A percentile compares a stretch with the other conserved stretches of the same genome.
phyloP scores from a whole-genome alignment of 2,329 filamentous ascomycete species.

The Arthrobotrys megalospora region DNA sequence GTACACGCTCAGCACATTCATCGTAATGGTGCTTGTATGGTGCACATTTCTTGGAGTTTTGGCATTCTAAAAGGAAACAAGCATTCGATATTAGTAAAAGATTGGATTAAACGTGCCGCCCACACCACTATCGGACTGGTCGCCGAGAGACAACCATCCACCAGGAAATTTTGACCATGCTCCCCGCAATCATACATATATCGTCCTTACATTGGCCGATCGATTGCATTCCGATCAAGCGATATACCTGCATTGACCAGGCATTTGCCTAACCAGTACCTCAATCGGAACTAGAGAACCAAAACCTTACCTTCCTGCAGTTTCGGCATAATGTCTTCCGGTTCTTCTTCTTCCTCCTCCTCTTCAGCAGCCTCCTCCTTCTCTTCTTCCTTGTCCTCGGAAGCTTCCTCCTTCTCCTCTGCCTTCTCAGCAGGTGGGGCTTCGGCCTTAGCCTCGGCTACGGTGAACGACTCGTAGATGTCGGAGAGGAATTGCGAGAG shows the following conservation, averaged over 20 bases:
- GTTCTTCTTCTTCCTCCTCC: slow-evolving; percentile 86
- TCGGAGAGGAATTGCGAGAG: slow-evolving; percentile 64
- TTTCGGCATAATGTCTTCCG: slow-evolving; percentile 86
- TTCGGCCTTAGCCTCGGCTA: slow-evolving; percentile 75
- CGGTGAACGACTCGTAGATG: slow-evolving; percentile 63
- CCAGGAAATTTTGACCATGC: background rate
- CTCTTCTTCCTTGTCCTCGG: slow-evolving; percentile 73
- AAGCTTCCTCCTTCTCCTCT: slow-evolving; percentile 77
- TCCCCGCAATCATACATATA: slow-evolving; percentile 5
- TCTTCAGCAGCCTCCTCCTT: slow-evolving; percentile 73
- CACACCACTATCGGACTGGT: background rate
- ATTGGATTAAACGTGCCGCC: slow-evolving; percentile 14
- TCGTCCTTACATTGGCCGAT: slow-evolving; percentile 9
- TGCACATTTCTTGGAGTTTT: slow-evolving; percentile 85
- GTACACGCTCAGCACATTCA: slow-evolving; percentile 96
- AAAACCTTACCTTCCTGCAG: slow-evolving; percentile 87
- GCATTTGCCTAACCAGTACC: background rate
- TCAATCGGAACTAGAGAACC: background rate
- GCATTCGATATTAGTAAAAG: slow-evolving; percentile 26
- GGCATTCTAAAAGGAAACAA: slow-evolving; percentile 78
- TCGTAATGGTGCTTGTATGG: slow-evolving; percentile 98
- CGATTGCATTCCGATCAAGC: slow-evolving; percentile 17
- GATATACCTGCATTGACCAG: background rate
- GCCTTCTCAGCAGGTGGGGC: slow-evolving; percentile 71
- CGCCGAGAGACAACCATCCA: slow-evolving; percentile 15